These are phyloP conservation scores for Pythium pyrilobum DNA, from an alignment of 352 stramenopile genomes.

Conservation along the genomic window DNA sequence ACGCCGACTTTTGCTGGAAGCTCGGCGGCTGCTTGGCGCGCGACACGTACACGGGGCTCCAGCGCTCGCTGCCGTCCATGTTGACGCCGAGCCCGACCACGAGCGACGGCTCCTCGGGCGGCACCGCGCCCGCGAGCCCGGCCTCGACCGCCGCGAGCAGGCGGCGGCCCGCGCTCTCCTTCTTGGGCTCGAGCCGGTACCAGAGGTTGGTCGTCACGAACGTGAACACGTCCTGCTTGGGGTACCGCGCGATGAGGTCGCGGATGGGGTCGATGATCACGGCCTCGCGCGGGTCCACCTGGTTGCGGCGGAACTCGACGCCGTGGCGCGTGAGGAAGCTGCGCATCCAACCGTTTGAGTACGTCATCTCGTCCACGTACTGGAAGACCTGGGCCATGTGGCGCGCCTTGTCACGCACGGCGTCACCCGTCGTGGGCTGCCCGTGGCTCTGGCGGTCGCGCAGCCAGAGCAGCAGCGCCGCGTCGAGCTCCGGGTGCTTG, in stretches of 20 bases:
- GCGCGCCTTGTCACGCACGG: constrained; percentile 27
- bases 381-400: constrained; percentile 34
- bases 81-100: constrained; percentile 12
- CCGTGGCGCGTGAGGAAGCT: constrained; percentile 57
- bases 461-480: constrained; percentile 40
- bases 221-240: constrained; percentile 16
- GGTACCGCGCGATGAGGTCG: constrained; percentile 6
- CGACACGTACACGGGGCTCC: constrained; percentile 12
- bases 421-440: constrained; percentile 27
- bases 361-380: constrained; percentile 31
- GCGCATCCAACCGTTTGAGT: constrained; percentile 60
- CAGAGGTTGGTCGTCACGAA: constrained; percentile 14
- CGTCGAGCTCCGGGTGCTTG: constrained; percentile 49
- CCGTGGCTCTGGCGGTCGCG: constrained; percentile 23
- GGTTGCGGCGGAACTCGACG: constrained; percentile 29
- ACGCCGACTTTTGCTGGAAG: constrained; percentile 19
- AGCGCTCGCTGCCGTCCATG: constrained; percentile 16
- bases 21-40: constrained; percentile 15
- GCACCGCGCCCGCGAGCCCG: background rate
- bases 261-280: background rate
- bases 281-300: constrained; percentile 8
- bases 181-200: constrained; percentile 17
- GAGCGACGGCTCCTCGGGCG: constrained; percentile 1
- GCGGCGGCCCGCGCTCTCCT: background rate
- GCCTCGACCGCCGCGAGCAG: background rate